Evolutionary conservation across 2,329 filamentous ascomycete genomes (phyloP), one percentile per base, ranked within the genome.

Genomic region (Nannizziopsis arthrosporioides): DNA sequence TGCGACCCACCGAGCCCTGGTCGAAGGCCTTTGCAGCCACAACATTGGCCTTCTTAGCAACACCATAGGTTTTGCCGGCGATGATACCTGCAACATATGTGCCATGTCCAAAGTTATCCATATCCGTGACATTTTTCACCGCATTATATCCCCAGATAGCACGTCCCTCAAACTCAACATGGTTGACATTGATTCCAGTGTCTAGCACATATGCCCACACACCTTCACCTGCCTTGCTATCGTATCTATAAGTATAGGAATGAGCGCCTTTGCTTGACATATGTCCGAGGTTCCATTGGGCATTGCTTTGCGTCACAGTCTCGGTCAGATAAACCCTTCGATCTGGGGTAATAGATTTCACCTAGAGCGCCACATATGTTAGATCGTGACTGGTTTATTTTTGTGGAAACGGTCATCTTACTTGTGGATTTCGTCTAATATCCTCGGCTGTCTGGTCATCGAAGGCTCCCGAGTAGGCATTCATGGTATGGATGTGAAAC

Each of bases 41-140:
- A 5, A 51, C 43, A 18, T 18, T 51, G 8, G 44, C 44, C 40
- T 47, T 47, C 38, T 51, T 51, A 7, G 48, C 48, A 35, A 51
- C 48, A 6, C 48, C 48, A 17, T 42, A 50, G 4, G 42, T 50
- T 34, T 50, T 50, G 12, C 17, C 36, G 30, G 30, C 42, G 32
- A 50, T 51, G 31, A 47, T 38, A 39, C 44, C 44, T n/a, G n/a
- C 44, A 6, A 47, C 39, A 37, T 44, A 47, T 11, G 44, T 35
- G 10, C 44, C 48, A 27, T 51, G 48, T 30, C 44, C 48, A 17
- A 46, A 42, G 38, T 12, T 46, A 32, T 51, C 48, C 4, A 3
- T 17, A n/a, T 47, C 27, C 11, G 48, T 34, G 17, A 47, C 38
- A 19, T 35, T 17, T 7, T 35, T 35, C 2, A 43, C 27, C 19